phyloP scores from a whole-genome alignment of 495 filamentous ascomycete species.

The Parachaetomium inaequale region DNA sequence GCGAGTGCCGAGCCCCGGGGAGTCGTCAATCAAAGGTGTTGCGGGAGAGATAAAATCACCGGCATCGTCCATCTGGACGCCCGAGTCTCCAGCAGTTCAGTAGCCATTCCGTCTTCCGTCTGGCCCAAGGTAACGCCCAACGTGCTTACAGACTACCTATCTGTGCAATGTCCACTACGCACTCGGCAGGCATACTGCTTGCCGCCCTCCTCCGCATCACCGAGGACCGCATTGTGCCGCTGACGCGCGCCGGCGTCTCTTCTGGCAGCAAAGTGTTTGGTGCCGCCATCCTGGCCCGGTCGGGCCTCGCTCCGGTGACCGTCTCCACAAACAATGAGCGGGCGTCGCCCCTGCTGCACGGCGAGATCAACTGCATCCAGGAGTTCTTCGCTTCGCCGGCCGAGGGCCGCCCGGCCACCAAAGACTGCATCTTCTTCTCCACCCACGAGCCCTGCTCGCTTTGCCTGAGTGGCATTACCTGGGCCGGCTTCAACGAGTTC shows the following conservation, averaged over 20 bases:
- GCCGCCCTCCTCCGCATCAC: constrained; percentile 33
- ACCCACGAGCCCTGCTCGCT: constrained; percentile 45
- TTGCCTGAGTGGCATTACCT: constrained; percentile 42
- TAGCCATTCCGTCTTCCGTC: neutral
- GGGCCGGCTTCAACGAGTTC: constrained; percentile 44
- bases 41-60: neutral
- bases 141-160: neutral
- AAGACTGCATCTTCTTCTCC: constrained; percentile 42
- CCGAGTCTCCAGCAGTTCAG: too few species aligned
- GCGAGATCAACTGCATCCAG: constrained; percentile 47
- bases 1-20: neutral
- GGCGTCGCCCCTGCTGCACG: constrained; percentile 38
- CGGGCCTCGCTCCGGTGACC: constrained; percentile 26
- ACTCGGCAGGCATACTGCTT: constrained; percentile 30
- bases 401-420: constrained; percentile 25
- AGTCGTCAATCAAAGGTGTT: neutral
- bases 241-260: constrained; percentile 35
- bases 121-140: neutral
- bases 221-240: constrained; percentile 33
- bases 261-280: constrained; percentile 43
- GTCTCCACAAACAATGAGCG: constrained; percentile 42
- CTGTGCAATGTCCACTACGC: constrained; percentile 16
- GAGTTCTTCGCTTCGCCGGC: constrained; percentile 35
- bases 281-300: constrained; percentile 36
- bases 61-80: neutral